These are phyloP conservation scores for Podospora bellae-mahoneyi DNA, from an alignment of 495 filamentous ascomycete genomes.

Conservation along the genomic window DNA sequence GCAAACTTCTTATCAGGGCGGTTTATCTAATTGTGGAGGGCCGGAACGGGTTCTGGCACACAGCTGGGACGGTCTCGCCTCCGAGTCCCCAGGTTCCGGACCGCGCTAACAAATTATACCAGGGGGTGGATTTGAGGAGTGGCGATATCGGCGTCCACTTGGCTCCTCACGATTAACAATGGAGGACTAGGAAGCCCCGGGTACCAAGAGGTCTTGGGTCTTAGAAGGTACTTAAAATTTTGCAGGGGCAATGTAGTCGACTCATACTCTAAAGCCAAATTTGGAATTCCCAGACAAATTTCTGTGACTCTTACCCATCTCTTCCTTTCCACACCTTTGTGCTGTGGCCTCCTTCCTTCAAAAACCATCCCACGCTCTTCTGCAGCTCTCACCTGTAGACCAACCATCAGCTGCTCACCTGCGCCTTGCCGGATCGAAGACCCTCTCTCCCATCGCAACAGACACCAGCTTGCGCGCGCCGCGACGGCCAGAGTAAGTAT, in stretches of 20 bases:
- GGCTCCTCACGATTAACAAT: constrained; percentile 17
- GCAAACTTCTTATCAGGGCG: constrained; percentile 31
- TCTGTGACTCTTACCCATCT: constrained; percentile 32
- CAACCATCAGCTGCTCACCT: constrained; percentile 1
- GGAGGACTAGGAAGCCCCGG: neutral
- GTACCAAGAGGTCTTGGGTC: neutral
- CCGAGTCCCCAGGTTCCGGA: constrained; percentile 1
- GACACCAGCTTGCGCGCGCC: constrained; percentile 1
- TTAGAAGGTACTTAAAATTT: constrained; percentile 4
- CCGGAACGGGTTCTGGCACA: constrained; percentile 19
- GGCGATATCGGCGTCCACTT: constrained; percentile 2
- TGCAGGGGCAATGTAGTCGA: constrained; percentile 18
- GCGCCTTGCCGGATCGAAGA: constrained; percentile 2
- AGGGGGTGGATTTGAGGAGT: neutral
- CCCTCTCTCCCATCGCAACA: constrained; percentile 2
- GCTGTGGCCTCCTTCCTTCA: constrained; percentile 21
- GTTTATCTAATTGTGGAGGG: constrained; percentile 32
- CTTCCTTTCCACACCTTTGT: constrained; percentile 25
- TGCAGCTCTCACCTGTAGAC: neutral
- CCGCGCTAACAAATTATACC: neutral
- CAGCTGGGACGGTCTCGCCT: neutral
- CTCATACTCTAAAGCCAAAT: constrained; percentile 30
- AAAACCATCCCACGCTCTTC: constrained; percentile 13
- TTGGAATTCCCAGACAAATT: constrained; percentile 35
- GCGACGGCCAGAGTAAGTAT: constrained; percentile 22